Evolutionary conservation across 2,329 filamentous ascomycete species (phyloP), one percentile per base, ranked within the genome.

Genomic region (Cladophialophora bantiana): DNA sequence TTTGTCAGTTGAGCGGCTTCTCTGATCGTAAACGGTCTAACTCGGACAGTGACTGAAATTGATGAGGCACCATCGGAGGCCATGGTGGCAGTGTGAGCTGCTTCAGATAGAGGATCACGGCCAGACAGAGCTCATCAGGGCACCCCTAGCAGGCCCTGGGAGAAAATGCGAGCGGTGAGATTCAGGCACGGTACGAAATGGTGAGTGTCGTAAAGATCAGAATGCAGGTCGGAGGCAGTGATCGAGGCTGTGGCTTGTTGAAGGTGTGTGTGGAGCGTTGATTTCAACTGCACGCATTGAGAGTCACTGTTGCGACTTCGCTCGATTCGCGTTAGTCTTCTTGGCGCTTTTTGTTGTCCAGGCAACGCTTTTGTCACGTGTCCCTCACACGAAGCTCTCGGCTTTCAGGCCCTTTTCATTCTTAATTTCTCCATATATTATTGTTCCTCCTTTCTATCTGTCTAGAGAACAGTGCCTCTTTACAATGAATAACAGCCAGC

Each of bases 1-100:
- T 84, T 84, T 36, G 83, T 81, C 84, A 99, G 82, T 81, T 98
- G 94, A 48, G 95, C 95, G 73, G 95, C 95, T 84, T 99, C 95
- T 81, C 93, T 86, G 73, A 98, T 97, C 12, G 88, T 90, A 74
- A 90, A 90, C 26, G 88, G 88, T 68, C 88, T 83, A 58, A 90
- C 87, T 78, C 87, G 82, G 70, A 90, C 86, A 42, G 82, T 78
- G 70, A 84, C 82, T 45, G 78, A 81, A 68, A 84, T 84, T 12
- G 82, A 84, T 20, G 82, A 83, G 68, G 82, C 79, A 71, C 80
- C 81, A 68, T 77, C 79, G 65, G 76, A 74, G 68, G 77, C 76
- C 81, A 83, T 83, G 40, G 57, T 68, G 62, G 48, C 57, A 55
- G 60, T 64, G 58, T 45, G 38, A 63, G 58, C 52, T 64, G 58